Evolutionary conservation across 2,329 filamentous ascomycete genomes (phyloP), one percentile per base, ranked within the genome.

Genomic region (Colletotrichum nymphaeae): DNA sequence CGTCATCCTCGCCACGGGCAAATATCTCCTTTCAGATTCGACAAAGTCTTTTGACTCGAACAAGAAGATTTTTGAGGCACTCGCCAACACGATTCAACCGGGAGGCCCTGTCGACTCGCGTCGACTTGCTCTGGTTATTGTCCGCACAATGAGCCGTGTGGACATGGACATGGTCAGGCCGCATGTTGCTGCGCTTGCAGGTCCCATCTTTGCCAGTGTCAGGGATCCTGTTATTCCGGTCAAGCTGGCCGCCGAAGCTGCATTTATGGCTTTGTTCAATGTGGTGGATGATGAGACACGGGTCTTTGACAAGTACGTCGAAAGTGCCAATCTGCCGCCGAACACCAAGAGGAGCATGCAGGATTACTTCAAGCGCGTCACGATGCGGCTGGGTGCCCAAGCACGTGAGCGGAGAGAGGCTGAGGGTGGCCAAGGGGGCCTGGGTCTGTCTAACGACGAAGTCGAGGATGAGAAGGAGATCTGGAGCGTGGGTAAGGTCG

Each of bases 341-440:
- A 93, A 90, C 53, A 91, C 91, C 22, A 97, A 97, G 88, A 90
- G 96, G 77, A 95, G 93, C 81, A 98, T 99, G 93, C 90, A 92
- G 72, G 97, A 99, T 82, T 99, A 99, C 85, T 98, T 98, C 86
- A 98, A 98, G 88, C 89, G 97, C 55, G 94, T 99, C 76, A 95
- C 95, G 1, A 83, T 96, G 79, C 90, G 95, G 77, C 85, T 98
- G 24, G 96, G 94, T n/a, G 90, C 87, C 22, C 97, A 98, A 82
- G 95, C 94, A 1, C 90, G 95, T 75, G 97, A 99, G 85, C 90
- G 97, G 78, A 93, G 91, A 79, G 95, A 98, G 77, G 97, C 97
- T 0, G 95, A 98, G 81, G 96, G 95, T 74, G 97, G 96, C 8
- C 90, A 93, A 72, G 95, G 95, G 59, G 95, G 95, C 0, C 81